A percentile compares a stretch with the other conserved stretches of the same genome.
phyloP scores from a whole-genome alignment of 495 filamentous ascomycete species.

The Daldinia caldariorum region DNA sequence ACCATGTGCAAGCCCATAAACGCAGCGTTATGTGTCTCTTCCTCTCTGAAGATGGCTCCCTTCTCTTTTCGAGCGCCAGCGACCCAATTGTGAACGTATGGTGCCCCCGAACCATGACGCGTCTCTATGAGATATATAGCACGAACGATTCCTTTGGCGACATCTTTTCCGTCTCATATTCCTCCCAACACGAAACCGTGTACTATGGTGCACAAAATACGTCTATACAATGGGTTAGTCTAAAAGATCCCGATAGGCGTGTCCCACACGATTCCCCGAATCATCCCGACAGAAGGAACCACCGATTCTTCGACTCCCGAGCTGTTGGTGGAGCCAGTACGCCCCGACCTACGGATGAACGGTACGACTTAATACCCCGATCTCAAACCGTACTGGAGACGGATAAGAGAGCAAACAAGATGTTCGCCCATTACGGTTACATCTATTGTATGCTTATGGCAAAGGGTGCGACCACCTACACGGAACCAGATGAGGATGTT shows the following conservation, averaged over 20 bases:
- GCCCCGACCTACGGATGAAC: conserved; percentile 66
- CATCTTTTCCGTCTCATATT: conserved; percentile 92
- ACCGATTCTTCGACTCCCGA: conserved; percentile 93
- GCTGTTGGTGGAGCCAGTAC: conserved; percentile 83
- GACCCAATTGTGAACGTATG: conserved; percentile 92
- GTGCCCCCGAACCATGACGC: conserved; percentile 56
- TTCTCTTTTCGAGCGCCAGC: conserved; percentile 92
- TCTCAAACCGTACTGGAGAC: conserved; percentile 77
- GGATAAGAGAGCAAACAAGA: conserved; percentile 78
- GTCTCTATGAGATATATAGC: conserved; percentile 89
- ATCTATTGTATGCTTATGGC: conserved; percentile 93
- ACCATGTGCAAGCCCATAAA: conserved; percentile 83
- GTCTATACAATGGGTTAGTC: conserved; percentile 76
- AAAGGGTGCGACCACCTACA: conserved; percentile 66
- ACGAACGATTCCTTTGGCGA: conserved; percentile 90
- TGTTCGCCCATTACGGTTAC: conserved; percentile 95
- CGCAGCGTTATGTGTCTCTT: conserved; percentile 88
- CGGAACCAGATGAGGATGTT: conserved; percentile 75
- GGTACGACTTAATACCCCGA: conserved; percentile 61
- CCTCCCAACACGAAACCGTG: conserved; percentile 75
- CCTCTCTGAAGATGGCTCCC: conserved; percentile 73
- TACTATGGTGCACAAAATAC: conserved; percentile 97
- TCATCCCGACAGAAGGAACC: conserved; percentile 82
- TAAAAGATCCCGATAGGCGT: conserved; percentile 59
- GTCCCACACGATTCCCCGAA: conserved; percentile 69